Base-by-base conservation (phyloP, 768 basidiomycete species). In the Tulasnella sp. region DNA sequence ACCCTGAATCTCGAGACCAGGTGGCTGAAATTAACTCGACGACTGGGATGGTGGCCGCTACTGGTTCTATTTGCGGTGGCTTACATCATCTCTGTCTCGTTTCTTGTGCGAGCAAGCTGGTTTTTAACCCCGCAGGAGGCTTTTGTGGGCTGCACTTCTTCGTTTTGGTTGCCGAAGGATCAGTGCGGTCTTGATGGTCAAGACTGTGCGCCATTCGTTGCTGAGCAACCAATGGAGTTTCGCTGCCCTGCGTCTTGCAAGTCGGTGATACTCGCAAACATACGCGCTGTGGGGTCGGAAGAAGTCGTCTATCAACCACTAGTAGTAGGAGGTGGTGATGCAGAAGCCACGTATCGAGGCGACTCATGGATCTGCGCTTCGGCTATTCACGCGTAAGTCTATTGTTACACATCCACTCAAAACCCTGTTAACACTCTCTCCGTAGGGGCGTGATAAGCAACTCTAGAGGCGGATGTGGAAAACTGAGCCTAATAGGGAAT, bases 311-410 rank as follows among this genome's bases (percentile, higher is more conserved):
- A 77, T 57, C 72, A 75, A 19, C 85, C 87, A 5, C 69, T 90
- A 20, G 70, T 91, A 41, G 81, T 91, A 1, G 88, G 89, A n/a
- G 89, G 89, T 15, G 85, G 87, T 2, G 86, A 88, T 65, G 55
- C 55, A 0, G 70, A 78, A 41, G 61, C 62, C 13, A 89, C 86
- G 3, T 91, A 90, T 60, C 73, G 89, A 60, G 85, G 78, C 1
- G 89, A 91, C 62, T 78, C 73, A 50, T 91, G 90, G 62, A 75
- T 90, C 32, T 91, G 89, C 62, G 77, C 84, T 35, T 79, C 88
- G 35, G 88, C 85, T 34, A 70, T 80, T 34, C 87, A 90, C 68
- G 77, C 79, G 79, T 88, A 62, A 64, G 76, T 39, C 19, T 37
- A 40, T 25, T 16, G 10, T 45, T 45, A 37, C 28, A 6, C 24